Evolutionary conservation across 1,284 basidiomycete genomes (phyloP).

Genomic region (Cryptococcus jaspeensis): DNA sequence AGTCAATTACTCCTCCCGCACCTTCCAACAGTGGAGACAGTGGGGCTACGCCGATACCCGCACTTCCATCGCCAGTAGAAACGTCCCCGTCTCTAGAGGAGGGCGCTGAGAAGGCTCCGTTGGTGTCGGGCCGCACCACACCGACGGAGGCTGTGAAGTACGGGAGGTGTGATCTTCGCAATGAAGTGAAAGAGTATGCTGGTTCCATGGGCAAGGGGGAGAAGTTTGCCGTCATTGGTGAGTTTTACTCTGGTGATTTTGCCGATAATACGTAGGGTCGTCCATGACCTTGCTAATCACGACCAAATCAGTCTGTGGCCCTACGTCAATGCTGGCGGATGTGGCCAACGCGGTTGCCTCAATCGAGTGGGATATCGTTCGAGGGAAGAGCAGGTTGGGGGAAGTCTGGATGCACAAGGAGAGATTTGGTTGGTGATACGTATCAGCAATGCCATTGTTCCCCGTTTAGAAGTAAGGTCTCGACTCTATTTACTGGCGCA

Average conservation of each 20-base stretch:
- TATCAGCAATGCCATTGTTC: too few relatives aligned
- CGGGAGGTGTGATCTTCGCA: not conserved
- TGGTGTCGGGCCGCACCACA: too few relatives aligned
- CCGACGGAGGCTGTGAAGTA: not conserved
- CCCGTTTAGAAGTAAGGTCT: too few relatives aligned
- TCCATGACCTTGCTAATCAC: too few relatives aligned
- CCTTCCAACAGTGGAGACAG: not conserved
- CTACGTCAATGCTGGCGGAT: conserved; percentile 1
- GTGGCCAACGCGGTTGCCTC: not conserved
- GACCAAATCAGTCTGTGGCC: conserved; percentile 3
- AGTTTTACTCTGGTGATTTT: too few relatives aligned
- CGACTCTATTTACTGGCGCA: too few relatives aligned
- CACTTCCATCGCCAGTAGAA: too few relatives aligned
- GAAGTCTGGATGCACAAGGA: conserved; percentile 10
- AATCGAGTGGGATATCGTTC: not conserved
- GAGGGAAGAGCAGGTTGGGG: not conserved
- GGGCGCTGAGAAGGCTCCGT: too few relatives aligned
- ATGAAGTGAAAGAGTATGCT: not conserved
- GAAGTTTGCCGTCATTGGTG: conserved; percentile 3
- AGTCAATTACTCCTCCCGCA: not conserved
- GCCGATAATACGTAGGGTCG: too few relatives aligned
- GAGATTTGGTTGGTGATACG: conserved; percentile 7
- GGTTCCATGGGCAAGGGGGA: not conserved
- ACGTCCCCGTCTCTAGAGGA: too few relatives aligned
- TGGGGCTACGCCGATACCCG: too few relatives aligned